Conservation (phyloP, 2,329 filamentous ascomycete genomes). For the Clonostachys chloroleuca region DNA sequence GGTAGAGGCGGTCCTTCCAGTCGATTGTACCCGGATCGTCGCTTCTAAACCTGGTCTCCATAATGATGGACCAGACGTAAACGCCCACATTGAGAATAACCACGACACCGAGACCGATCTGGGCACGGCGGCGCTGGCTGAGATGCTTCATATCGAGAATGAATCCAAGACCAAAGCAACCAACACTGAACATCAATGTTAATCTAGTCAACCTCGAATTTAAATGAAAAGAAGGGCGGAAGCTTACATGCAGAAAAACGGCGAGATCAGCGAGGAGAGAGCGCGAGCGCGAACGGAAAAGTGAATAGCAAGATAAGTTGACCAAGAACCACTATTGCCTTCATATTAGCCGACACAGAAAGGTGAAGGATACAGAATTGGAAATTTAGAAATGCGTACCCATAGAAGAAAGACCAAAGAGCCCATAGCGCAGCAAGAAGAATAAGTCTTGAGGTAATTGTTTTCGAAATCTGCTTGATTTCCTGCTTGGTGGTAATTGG, state of each 20-base stretch:
- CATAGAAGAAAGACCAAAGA: slow-evolving; percentile 39
- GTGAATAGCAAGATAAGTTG: slow-evolving; percentile 14
- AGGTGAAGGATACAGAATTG: too few species aligned
- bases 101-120: slow-evolving; percentile 36
- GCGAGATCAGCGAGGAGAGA: slow-evolving; percentile 15
- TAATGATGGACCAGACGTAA: slow-evolving; percentile 44
- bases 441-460: slow-evolving; percentile 29
- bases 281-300: slow-evolving; percentile 10
- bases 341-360: too few species aligned
- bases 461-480: slow-evolving; percentile 30
- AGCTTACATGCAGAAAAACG: slow-evolving; percentile 41
- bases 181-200: slow-evolving; percentile 17
- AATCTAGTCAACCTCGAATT: too few species aligned
- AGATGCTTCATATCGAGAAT: slow-evolving; percentile 31
- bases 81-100: slow-evolving; percentile 40
- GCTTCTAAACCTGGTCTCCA: slow-evolving; percentile 33
- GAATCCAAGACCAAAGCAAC: slow-evolving; percentile 42
- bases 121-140: slow-evolving; percentile 36
- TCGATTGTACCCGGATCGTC: slow-evolving; percentile 35
- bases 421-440: slow-evolving; percentile 32
- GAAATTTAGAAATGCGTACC: too few species aligned
- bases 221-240: too few species aligned
- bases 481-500: slow-evolving; percentile 30
- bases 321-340: slow-evolving; percentile 31
- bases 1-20: slow-evolving; percentile 35